Conservation (phyloP, 2,329 filamentous ascomycete genomes). For the Colletotrichum sp. region DNA sequence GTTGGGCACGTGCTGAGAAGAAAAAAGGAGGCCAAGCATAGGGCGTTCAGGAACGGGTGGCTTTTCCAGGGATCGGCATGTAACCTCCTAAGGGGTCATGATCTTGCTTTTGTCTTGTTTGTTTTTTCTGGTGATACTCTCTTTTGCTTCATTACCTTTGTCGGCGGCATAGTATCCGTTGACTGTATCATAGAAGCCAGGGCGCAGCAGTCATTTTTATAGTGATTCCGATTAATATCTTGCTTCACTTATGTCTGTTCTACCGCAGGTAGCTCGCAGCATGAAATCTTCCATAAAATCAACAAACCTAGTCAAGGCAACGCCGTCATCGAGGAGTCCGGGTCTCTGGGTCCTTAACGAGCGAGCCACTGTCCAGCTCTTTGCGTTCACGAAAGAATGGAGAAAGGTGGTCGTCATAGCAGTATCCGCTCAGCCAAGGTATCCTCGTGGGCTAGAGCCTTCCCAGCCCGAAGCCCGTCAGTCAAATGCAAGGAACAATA, state of each 20-base stretch:
- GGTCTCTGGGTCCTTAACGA: no score
- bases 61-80: conserved; percentile 2
- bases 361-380: no score
- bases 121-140: neutral
- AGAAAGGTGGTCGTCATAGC: no score
- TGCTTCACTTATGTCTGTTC: neutral
- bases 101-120: neutral
- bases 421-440: no score
- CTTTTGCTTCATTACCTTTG: neutral
- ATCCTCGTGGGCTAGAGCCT: no score
- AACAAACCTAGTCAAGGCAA: no score
- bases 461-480: no score
- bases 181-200: conserved; percentile 14
- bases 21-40: neutral
- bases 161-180: neutral
- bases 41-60: conserved; percentile 8
- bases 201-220: neutral
- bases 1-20: neutral
- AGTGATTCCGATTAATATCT: neutral
- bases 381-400: no score
- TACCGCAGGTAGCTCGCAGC: no score
- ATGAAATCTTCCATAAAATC: no score
- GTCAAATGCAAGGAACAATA: no score
- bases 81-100: neutral
- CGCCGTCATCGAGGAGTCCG: no score